Percentiles rank a stretch among this genome's conserved stretches.
These are phyloP conservation scores for Pseudozyma tsukubaensis DNA, from an alignment of 1,284 basidiomycete species.

Conservation along the genomic window DNA sequence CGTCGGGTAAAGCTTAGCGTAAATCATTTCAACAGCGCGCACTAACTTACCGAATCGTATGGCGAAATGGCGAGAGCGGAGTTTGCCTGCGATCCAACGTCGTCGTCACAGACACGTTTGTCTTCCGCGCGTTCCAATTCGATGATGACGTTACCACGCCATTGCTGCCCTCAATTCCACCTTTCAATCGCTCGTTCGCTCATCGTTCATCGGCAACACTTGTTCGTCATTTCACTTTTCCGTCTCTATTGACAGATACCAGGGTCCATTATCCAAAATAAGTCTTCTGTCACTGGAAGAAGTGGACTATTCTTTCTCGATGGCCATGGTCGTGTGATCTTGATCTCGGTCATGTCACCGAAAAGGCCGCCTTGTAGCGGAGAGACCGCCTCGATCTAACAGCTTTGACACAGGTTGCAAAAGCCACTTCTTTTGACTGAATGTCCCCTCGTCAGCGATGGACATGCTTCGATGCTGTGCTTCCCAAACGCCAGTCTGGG, in stretches of 20 bases:
- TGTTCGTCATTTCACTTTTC: too few species aligned
- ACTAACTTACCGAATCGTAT: background rate
- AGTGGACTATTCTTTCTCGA: background rate
- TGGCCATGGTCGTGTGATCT: background rate
- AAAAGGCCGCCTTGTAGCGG: background rate
- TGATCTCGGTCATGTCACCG: too few species aligned
- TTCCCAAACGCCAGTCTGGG: too few species aligned
- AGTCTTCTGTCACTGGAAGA: too few species aligned
- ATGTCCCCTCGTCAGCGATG: background rate
- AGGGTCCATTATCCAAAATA: background rate
- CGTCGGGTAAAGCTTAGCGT: background rate
- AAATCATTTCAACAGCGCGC: background rate
- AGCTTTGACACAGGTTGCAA: background rate
- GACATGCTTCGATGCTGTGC: too few species aligned
- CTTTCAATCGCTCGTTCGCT: background rate
- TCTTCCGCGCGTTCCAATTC: conserved; percentile 1
- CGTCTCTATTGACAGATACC: background rate
- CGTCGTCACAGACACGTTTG: conserved; percentile 7
- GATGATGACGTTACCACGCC: conserved; percentile 31
- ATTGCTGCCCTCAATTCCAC: background rate
- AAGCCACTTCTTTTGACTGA: background rate
- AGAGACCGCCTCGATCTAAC: background rate
- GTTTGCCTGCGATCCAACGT: background rate
- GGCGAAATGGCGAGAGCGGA: background rate
- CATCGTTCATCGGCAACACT: too few species aligned